Conservation (phyloP, 2,329 filamentous ascomycete genomes). For the Aspergillus novofumigatus region DNA sequence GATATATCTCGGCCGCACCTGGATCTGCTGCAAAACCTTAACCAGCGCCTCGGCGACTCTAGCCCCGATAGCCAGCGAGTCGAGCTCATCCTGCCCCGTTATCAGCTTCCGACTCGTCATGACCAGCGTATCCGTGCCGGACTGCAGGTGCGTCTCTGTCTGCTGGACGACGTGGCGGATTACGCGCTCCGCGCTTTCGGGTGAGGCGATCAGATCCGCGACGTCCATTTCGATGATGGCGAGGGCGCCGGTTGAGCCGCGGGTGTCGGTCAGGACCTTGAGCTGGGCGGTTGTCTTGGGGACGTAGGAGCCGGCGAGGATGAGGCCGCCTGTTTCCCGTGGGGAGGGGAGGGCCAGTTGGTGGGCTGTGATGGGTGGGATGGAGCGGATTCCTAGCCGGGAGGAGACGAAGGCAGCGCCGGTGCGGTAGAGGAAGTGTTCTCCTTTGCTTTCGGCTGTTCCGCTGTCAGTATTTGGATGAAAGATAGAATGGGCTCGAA, state of each 20-base stretch:
- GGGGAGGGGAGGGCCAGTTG: conserved; percentile 39
- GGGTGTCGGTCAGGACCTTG: conserved; percentile 37
- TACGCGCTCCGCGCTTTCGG: conserved; percentile 17
- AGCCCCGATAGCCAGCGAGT: conserved; percentile 53
- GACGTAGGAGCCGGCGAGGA: conserved; percentile 56
- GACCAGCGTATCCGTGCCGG: conserved; percentile 52
- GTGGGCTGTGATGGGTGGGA: conserved; percentile 47
- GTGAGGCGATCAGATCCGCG: conserved; percentile 42
- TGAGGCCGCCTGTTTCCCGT: conserved; percentile 44
- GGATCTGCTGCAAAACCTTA: conserved; percentile 44
- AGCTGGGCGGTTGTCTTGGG: conserved; percentile 57
- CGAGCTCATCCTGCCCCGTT: conserved; percentile 46
- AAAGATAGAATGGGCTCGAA: not conserved
- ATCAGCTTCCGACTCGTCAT: conserved; percentile 58
- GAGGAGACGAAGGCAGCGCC: conserved; percentile 48
- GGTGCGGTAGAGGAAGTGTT: conserved; percentile 45
- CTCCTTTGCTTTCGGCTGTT: conserved; percentile 35
- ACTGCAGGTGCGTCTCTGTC: conserved; percentile 39
- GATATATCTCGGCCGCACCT: conserved; percentile 51
- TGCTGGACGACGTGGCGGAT: conserved; percentile 27
- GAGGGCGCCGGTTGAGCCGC: conserved; percentile 35
- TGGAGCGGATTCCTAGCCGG: conserved; percentile 50
- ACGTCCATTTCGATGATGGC: conserved; percentile 49
- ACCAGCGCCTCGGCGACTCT: conserved; percentile 51
- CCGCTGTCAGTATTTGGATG: too few relatives aligned